Conservation (phyloP, 129 eudicot species). For the Scalesia atractyloides region DNA sequence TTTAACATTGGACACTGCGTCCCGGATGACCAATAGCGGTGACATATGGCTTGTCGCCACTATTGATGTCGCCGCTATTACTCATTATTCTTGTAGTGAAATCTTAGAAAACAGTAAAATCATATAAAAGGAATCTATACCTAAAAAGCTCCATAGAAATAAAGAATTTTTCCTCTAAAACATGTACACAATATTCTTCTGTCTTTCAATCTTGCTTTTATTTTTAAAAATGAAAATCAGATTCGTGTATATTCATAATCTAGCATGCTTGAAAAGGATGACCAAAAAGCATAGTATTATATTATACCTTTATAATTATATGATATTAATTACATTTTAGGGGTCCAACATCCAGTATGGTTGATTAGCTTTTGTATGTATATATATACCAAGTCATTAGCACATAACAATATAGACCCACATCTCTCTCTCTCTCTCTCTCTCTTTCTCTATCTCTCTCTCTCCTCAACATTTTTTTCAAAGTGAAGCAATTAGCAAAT, state of each 20-base stretch:
- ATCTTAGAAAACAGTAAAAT: not conserved
- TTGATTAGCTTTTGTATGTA: constrained; percentile 25
- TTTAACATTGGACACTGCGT: too few relatives aligned
- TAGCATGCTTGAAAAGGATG: not conserved
- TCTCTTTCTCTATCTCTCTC: constrained; percentile 28
- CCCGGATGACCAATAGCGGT: too few relatives aligned
- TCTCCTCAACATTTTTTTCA: constrained; percentile 22
- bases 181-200: not conserved
- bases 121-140: not conserved
- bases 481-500: constrained; percentile 19
- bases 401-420: constrained; percentile 33
- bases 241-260: constrained; percentile 3
- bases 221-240: not conserved
- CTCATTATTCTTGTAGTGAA: too few relatives aligned
- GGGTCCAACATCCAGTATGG: constrained; percentile 27
- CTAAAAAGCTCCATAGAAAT: not conserved
- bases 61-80: too few relatives aligned
- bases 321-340: constrained; percentile 19
- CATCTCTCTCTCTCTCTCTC: constrained; percentile 20
- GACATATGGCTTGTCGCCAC: too few relatives aligned
- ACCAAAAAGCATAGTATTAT: not conserved
- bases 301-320: not conserved
- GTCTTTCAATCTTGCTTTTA: not conserved
- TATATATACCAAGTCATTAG: constrained; percentile 38
- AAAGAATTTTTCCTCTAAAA: constrained; percentile 7